Base-by-base conservation (phyloP, 371 early-diverging fungal species). In the Mucor mucedo region DNA sequence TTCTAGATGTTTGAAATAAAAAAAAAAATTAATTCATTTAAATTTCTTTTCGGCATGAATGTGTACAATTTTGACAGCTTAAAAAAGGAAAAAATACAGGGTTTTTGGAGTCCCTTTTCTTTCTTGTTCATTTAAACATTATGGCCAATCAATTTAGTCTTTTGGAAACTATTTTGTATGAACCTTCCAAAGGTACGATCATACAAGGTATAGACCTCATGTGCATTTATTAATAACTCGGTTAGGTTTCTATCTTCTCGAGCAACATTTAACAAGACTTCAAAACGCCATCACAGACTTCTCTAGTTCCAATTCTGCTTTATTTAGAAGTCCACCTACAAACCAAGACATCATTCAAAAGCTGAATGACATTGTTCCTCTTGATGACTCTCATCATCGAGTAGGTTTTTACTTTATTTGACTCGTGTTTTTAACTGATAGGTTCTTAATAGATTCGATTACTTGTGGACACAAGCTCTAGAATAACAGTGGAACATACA, bases 161-260 rank as follows among this genome's bases (percentile, higher is more conserved):
- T 10, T 65, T 86, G 33, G 87, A 86, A 58, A 86, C 87, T 2
- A 76, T 86, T 32, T 62, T 86, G 5, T 86, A 77, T 58, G 75
- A 69, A 32, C 87, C 87, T 13, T 32, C 47, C 2, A 56, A 76
- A 65, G 87, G 86, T 76, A 13, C 32, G 7, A 29, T 33, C n/a
- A 39, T 6, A 16, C 4, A n/a, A 6, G 35, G 35, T 28, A 1
- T 4, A 21, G 41, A 39, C 9, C 14, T 2, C 1, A 40, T 30
- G 2, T 47, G 9, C 27, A 21, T 11, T 49, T 29, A 35, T 6
- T 10, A 13, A 5, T 16, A 29, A 29, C 6, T 21, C 2, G 13
- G 28, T 50, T 30, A 70, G 70, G 70, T 2, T 70, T 70, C 13
- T 63, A 52, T 61, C 48, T 69, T 14, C 38, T 68, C 13, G 38